phyloP scores from a whole-genome alignment of 768 basidiomycete genomes.

The Cystobasidium onofrii region DNA sequence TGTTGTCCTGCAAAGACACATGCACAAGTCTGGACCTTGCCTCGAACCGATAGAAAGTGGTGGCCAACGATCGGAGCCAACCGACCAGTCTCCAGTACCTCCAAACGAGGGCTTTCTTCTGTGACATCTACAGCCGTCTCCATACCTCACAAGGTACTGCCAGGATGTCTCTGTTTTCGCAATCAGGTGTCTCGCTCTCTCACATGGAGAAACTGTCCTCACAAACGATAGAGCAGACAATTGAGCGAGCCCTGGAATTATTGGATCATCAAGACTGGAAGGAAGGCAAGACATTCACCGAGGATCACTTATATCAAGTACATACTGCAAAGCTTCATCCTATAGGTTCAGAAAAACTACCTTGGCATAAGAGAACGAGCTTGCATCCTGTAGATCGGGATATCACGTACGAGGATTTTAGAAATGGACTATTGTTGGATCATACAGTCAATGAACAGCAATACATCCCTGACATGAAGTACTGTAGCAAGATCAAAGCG shows the following conservation, averaged over 20 bases:
- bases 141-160: neutral
- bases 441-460: conserved; percentile 18
- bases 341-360: neutral
- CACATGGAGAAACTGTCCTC: conserved; percentile 18
- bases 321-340: neutral
- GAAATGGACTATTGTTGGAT: conserved; percentile 18
- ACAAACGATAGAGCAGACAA: conserved; percentile 9
- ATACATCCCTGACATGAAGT: conserved; percentile 24
- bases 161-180: conserved; percentile 9
- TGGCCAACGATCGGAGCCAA: no score
- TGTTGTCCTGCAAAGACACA: no score
- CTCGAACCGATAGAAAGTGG: no score
- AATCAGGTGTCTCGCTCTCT: conserved; percentile 9
- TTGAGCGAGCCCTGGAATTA: conserved; percentile 9
- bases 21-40: no score
- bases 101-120: neutral
- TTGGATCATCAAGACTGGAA: conserved; percentile 3
- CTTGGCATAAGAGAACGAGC: conserved; percentile 18
- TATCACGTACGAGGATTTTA: conserved; percentile 24
- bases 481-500: neutral
- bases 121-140: neutral
- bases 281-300: conserved; percentile 13
- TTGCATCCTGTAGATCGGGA: conserved; percentile 18
- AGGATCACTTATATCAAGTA: neutral
- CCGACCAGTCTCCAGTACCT: no score